Conservation (phyloP, 495 filamentous ascomycete genomes). For the Penicillium verhagenii region DNA sequence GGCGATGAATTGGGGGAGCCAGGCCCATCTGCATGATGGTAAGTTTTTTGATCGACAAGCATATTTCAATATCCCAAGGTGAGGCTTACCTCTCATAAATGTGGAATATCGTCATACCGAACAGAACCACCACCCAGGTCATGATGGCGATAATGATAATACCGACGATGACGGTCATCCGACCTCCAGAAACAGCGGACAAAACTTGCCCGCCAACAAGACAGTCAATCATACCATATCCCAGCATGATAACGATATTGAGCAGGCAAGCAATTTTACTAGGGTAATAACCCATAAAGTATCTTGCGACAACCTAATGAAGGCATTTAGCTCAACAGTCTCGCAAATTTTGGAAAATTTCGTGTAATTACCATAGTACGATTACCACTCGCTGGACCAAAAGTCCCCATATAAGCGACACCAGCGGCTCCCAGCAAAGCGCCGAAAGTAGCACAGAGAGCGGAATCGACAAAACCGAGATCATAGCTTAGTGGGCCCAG, state of each 20-base stretch:
- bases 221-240: conserved; percentile 62
- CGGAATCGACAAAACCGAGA: conserved; percentile 59
- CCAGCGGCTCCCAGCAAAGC: conserved; percentile 51
- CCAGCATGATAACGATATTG: conserved; percentile 65
- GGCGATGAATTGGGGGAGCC: conserved; percentile 60
- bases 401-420: conserved; percentile 62
- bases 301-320: conserved; percentile 64
- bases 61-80: not conserved
- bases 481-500: conserved; percentile 59
- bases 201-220: conserved; percentile 50
- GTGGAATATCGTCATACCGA: conserved; percentile 68
- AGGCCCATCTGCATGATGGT: conserved; percentile 47
- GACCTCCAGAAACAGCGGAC: conserved; percentile 50
- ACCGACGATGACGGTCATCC: conserved; percentile 57
- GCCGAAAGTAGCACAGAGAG: conserved; percentile 58
- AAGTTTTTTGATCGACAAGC: not conserved
- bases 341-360: not conserved
- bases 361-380: conserved; percentile 54
- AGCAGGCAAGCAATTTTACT: conserved; percentile 61
- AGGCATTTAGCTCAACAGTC: not conserved
- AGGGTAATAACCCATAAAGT: conserved; percentile 72
- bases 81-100: conserved; percentile 49
- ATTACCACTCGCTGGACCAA: conserved; percentile 63
- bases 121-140: conserved; percentile 58
- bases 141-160: conserved; percentile 61